These are phyloP conservation scores for Dendrobium catenatum DNA, from an alignment of 106 monocot species.

Conservation along the genomic window DNA sequence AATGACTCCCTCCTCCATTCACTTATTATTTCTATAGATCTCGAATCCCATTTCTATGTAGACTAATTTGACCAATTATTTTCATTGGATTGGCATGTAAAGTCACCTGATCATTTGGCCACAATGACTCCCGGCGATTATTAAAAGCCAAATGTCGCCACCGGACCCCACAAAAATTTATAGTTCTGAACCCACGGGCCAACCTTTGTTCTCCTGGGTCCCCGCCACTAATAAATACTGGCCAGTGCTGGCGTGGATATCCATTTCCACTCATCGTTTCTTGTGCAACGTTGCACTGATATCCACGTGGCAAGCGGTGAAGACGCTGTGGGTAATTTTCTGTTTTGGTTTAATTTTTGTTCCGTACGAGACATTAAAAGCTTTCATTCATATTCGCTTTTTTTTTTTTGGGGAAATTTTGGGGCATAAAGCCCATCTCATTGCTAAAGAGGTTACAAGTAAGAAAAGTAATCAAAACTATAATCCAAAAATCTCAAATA, in stretches of 20 bases:
- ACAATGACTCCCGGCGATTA: too few relatives aligned
- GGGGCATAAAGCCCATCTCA: too few relatives aligned
- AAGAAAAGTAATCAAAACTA: too few relatives aligned
- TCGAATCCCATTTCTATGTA: too few relatives aligned
- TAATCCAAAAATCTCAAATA: too few relatives aligned
- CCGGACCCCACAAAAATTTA: neutral
- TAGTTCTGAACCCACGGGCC: neutral
- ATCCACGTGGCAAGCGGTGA: neutral
- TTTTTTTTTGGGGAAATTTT: too few relatives aligned
- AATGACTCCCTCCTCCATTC: too few relatives aligned
- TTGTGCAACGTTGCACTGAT: neutral
- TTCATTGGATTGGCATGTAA: too few relatives aligned
- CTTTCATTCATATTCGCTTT: neutral
- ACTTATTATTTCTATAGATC: too few relatives aligned
- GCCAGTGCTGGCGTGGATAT: neutral
- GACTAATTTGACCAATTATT: too few relatives aligned
- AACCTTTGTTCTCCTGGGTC: neutral
- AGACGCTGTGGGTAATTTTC: neutral
- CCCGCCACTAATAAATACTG: neutral
- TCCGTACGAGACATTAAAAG: constrained; percentile 1
- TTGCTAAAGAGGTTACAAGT: too few relatives aligned
- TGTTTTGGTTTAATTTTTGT: neutral
- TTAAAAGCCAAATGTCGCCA: neutral
- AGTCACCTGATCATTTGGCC: too few relatives aligned
- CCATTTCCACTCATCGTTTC: neutral